Percentiles rank a stretch among this genome's conserved stretches.
Conservation (phyloP, 371 early-diverging fungal species). For the Mucor ambiguus region DNA sequence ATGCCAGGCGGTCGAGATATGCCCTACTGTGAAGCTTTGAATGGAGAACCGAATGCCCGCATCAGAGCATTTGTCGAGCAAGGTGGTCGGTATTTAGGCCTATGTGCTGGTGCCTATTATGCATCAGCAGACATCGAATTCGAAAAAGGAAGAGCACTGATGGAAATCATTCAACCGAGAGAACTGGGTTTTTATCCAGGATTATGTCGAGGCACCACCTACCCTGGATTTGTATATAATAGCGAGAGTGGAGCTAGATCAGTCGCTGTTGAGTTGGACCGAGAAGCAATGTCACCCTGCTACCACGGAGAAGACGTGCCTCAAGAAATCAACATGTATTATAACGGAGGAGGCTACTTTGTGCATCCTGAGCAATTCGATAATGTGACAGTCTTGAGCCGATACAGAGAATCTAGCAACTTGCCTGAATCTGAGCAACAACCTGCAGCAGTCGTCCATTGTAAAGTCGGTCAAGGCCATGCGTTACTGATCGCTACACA, state of each 20-base stretch:
- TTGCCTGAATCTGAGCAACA: conserved; percentile 8
- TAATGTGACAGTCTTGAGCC: conserved; percentile 59
- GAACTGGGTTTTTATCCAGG: conserved; percentile 77
- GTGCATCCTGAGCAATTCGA: conserved; percentile 49
- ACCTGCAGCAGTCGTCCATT: conserved; percentile 56
- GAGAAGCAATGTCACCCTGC: not conserved
- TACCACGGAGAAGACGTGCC: conserved; percentile 6
- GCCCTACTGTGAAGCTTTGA: conserved; percentile 74
- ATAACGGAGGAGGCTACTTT: conserved; percentile 85
- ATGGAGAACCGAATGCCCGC: conserved; percentile 57
- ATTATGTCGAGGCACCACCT: conserved; percentile 72
- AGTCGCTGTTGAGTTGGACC: conserved; percentile 44
- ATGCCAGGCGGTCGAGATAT: conserved; percentile 92
- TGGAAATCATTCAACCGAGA: conserved; percentile 76
- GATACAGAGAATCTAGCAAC: conserved; percentile 54
- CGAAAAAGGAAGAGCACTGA: conserved; percentile 60
- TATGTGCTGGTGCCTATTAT: conserved; percentile 95
- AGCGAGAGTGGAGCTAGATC: conserved; percentile 78
- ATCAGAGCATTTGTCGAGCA: conserved; percentile 72
- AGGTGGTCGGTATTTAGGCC: conserved; percentile 90
- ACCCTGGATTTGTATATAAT: conserved; percentile 81
- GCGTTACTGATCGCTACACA: conserved; percentile 75
- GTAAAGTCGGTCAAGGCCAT: conserved; percentile 62
- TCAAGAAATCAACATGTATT: conserved; percentile 54
- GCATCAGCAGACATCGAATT: conserved; percentile 73